Conservation (phyloP, 2,329 filamentous ascomycete species). For the Aspergillus piperis region DNA sequence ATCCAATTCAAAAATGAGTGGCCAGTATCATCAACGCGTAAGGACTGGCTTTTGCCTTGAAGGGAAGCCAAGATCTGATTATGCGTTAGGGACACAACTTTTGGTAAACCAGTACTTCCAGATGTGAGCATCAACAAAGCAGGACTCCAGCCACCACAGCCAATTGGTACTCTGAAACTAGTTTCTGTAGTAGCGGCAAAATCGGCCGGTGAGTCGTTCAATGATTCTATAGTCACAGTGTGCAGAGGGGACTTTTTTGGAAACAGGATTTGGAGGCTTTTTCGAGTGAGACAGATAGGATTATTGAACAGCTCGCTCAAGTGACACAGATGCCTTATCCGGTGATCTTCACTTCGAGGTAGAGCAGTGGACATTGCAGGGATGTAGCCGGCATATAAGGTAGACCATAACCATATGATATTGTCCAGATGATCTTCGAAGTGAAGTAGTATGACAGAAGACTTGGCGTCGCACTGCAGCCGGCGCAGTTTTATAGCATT, state of each 20-base stretch:
- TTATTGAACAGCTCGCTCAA: constrained; percentile 20
- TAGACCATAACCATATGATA: constrained; percentile 46
- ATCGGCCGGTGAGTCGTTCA: background rate
- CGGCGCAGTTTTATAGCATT: background rate
- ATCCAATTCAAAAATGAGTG: constrained; percentile 52
- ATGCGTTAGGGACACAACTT: constrained; percentile 52
- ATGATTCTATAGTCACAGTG: background rate
- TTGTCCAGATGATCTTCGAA: constrained; percentile 40
- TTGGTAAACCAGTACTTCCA: constrained; percentile 54
- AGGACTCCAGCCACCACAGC: background rate
- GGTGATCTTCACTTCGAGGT: constrained; percentile 27
- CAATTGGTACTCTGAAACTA: background rate
- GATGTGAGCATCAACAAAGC: constrained; percentile 56
- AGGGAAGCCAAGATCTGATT: constrained; percentile 47
- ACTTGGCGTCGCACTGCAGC: background rate
- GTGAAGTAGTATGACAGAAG: constrained; percentile 23
- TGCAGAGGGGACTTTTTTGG: background rate
- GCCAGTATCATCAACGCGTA: background rate
- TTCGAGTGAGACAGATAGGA: constrained; percentile 13
- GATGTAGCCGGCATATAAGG: constrained; percentile 36
- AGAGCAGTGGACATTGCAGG: constrained; percentile 41
- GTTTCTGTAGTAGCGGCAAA: background rate
- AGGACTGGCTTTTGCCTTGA: constrained; percentile 39
- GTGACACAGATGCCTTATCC: constrained; percentile 33
- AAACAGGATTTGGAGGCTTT: background rate